Percentiles rank a stretch among this genome's conserved stretches.
Evolutionary conservation across 257 asterid genomes (phyloP).

Genomic region (Solanum boliviense): DNA sequence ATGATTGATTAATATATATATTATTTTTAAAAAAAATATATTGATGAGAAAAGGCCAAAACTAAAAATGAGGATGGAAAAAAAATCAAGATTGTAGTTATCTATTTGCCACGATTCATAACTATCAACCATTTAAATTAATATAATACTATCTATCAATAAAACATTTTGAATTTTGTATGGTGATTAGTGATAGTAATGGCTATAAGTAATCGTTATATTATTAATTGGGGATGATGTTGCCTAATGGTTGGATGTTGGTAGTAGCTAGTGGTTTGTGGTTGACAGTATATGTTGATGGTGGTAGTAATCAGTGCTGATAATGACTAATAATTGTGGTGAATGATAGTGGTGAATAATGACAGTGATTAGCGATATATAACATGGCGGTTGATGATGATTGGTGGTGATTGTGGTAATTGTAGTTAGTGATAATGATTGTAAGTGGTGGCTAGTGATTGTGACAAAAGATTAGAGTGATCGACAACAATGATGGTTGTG

Average conservation of each 20-base stretch:
- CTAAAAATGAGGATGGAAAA: neutral
- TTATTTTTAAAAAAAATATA: too few relatives aligned
- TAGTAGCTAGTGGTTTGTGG: neutral
- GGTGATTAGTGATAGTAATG: neutral
- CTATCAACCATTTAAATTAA: neutral
- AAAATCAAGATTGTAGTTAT: neutral
- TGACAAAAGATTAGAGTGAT: neutral
- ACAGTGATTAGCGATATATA: neutral
- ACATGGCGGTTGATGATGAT: neutral
- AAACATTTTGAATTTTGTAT: too few relatives aligned
- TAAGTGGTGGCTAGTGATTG: neutral
- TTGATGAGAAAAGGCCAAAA: neutral
- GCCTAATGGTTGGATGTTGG: neutral
- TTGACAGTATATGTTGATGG: too few relatives aligned
- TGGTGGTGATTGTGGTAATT: neutral
- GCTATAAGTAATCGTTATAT: neutral
- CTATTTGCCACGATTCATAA: neutral
- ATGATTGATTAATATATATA: too few relatives aligned
- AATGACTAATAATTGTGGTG: neutral
- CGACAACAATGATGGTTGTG: neutral
- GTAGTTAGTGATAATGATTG: neutral
- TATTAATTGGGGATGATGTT: neutral
- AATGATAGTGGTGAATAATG: neutral
- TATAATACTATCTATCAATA: too few relatives aligned
- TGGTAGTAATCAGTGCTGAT: fast-evolving